A percentile compares a stretch with the other conserved stretches of the same genome.
phyloP scores from a whole-genome alignment of 2,329 filamentous ascomycete genomes.

The Thermothelomyces thermophilus region DNA sequence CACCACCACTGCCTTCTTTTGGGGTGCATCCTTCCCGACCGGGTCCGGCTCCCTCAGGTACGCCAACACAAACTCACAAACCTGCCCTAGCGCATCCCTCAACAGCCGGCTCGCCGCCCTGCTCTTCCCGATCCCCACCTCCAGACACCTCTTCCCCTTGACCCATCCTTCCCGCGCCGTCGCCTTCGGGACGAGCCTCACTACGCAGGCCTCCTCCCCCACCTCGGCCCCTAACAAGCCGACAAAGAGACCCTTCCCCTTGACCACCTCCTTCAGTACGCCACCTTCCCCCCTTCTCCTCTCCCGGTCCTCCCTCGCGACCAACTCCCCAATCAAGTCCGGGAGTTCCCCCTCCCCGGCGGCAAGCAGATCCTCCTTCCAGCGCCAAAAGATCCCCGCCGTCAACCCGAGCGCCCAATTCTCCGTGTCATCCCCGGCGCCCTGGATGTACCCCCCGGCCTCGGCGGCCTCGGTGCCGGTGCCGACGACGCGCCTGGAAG shows the following conservation, averaged over 20 bases:
- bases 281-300: slow-evolving; percentile 13
- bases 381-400: slow-evolving; percentile 70
- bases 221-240: slow-evolving; percentile 26
- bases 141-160: slow-evolving; percentile 33
- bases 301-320: slow-evolving; percentile 29
- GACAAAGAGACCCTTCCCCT: slow-evolving; percentile 31
- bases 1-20: slow-evolving; percentile 49
- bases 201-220: slow-evolving; percentile 31
- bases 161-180: slow-evolving; percentile 37
- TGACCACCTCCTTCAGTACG: slow-evolving; percentile 6
- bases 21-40: background rate
- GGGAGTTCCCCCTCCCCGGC: slow-evolving; percentile 60
- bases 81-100: slow-evolving; percentile 59
- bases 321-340: slow-evolving; percentile 41
- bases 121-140: slow-evolving; percentile 60
- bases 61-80: slow-evolving; percentile 49
- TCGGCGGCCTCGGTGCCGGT: slow-evolving; percentile 51
- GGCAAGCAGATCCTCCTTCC: slow-evolving; percentile 53
- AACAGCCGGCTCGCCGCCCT: slow-evolving; percentile 81
- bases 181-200: slow-evolving; percentile 27
- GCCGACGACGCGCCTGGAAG: slow-evolving; percentile 62
- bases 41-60: slow-evolving; percentile 29
- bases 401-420: slow-evolving; percentile 83
- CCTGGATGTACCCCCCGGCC: slow-evolving; percentile 73
- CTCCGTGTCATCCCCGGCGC: slow-evolving; percentile 90